phyloP scores from a whole-genome alignment of 306 rosid species.

The Prunus fruticosa region DNA sequence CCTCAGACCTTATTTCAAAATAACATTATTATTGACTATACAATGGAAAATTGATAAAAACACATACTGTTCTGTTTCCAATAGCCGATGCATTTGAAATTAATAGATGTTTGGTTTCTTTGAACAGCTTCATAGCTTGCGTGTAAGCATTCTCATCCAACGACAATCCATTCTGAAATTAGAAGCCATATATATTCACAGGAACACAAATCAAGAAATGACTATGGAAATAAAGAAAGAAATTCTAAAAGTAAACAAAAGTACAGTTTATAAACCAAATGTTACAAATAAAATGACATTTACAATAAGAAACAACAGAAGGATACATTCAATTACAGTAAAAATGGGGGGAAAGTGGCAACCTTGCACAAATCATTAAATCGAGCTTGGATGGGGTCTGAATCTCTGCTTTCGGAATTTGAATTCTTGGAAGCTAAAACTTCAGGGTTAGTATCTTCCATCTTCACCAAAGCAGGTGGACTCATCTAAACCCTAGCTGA shows the following conservation, averaged over 20 bases:
- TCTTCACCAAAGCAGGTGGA: conserved; percentile 38
- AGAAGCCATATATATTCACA: not conserved
- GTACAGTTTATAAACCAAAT: not conserved
- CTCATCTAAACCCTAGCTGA: conserved; percentile 43
- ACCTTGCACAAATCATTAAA: conserved; percentile 75
- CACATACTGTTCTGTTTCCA: conserved; percentile 65
- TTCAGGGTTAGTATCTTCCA: conserved; percentile 45
- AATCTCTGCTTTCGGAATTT: conserved; percentile 21
- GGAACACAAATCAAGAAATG: not conserved
- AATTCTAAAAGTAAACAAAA: not conserved
- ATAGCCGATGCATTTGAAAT: conserved; percentile 50
- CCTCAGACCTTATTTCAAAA: not conserved
- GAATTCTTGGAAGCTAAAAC: conserved; percentile 18
- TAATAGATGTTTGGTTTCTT: conserved; percentile 60
- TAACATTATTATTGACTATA: not conserved
- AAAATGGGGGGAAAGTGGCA: not conserved
- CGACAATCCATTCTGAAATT: conserved; percentile 51
- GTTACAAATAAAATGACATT: not conserved
- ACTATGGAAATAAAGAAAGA: not conserved
- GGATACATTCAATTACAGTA: not conserved
- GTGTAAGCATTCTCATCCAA: conserved; percentile 49
- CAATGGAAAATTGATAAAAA: not conserved
- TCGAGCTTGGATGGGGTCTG: conserved; percentile 46
- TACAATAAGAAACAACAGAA: not conserved
- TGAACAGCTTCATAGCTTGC: conserved; percentile 59